Evolutionary conservation across 176 grass and related monocot genomes (phyloP), one percentile per base, ranked within the genome.

Genomic region (Oryza coarctata): DNA sequence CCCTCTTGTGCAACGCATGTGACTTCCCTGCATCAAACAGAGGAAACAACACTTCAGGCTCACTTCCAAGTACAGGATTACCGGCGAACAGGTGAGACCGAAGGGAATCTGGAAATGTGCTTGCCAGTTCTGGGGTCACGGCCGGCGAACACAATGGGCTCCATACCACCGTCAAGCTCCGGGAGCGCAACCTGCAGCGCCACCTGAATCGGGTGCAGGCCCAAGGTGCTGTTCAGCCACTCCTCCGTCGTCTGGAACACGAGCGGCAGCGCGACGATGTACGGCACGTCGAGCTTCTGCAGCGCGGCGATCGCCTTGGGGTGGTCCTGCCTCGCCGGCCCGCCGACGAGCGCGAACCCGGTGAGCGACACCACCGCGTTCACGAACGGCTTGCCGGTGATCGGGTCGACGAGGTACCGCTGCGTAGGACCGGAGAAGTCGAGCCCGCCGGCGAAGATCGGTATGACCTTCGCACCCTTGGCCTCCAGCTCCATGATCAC

Each of bases 401-500:
- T 30, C 0, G 96, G 77, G 69, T 99, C 91, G 55, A 91, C 68
- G 12, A 99, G 80, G 85, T 92, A 99, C 20, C 89, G 80, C 91
- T 99, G 73, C 0, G 73, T 40, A 0, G 96, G 93, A 0, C 91
- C 96, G 0, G 96, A 94, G 73, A 95, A 99, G 78, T 99, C 96
- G 29, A 99, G 91, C 2, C 96, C 93, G 1, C 96, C 96, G 9
- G 96, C 89, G 49, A 99, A 99, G 78, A 99, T 90, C 0, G 96
- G 96, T 13, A 99, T 87, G 49, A 99, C 96, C 80, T 89, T 99
- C 3, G 96, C 96, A 22, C 96, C 96, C 34, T 44, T 88, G 29
- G 96, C 96, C 93, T 99, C 93, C 73, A 99, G 67, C 87, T 99
- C 96, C 96, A 99, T 99, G 83, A 99, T 95, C 33, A 99, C 96